A percentile compares a stretch with the other conserved stretches of the same genome.
Conservation (phyloP, 2,329 filamentous ascomycete species). For the Eutypa lata region DNA sequence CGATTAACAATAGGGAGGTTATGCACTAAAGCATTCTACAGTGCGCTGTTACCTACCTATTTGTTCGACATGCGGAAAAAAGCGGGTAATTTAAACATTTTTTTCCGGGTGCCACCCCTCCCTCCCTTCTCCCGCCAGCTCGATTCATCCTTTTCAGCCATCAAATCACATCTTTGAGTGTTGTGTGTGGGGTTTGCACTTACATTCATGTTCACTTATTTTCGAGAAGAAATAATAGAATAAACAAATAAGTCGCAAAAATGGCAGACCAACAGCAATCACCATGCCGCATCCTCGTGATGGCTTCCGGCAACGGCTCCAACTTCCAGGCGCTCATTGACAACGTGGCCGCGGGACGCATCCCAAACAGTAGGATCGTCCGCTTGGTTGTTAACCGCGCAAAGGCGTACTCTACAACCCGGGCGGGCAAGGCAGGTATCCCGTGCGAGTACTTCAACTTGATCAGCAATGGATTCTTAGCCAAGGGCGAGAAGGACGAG, state of each 20-base stretch:
- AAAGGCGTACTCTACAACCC: slow-evolving; percentile 41
- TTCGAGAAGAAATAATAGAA: background rate
- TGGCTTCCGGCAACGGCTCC: background rate
- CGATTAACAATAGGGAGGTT: background rate
- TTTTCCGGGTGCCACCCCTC: background rate
- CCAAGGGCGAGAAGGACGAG: slow-evolving; percentile 59
- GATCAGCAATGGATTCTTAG: slow-evolving; percentile 63
- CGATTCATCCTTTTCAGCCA: background rate
- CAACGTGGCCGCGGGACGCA: slow-evolving; percentile 34
- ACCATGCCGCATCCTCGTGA: background rate
- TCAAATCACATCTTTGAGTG: background rate
- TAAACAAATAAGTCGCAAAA: background rate
- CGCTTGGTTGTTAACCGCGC: slow-evolving; percentile 47
- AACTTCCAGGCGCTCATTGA: slow-evolving; percentile 71
- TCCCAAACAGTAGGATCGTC: slow-evolving; percentile 39
- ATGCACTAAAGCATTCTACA: background rate
- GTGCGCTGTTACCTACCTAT: background rate
- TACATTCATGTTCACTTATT: too few relatives aligned
- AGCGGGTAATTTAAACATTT: background rate
- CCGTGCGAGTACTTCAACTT: slow-evolving; percentile 81
- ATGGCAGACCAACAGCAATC: background rate
- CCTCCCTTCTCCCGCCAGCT: too few relatives aligned
- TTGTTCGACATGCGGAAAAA: background rate
- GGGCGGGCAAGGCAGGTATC: slow-evolving; percentile 54
- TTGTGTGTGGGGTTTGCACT: too few relatives aligned